These are phyloP conservation scores for Leishmania turanica DNA, from an alignment of 208 protist genomes.

Conservation along the genomic window DNA sequence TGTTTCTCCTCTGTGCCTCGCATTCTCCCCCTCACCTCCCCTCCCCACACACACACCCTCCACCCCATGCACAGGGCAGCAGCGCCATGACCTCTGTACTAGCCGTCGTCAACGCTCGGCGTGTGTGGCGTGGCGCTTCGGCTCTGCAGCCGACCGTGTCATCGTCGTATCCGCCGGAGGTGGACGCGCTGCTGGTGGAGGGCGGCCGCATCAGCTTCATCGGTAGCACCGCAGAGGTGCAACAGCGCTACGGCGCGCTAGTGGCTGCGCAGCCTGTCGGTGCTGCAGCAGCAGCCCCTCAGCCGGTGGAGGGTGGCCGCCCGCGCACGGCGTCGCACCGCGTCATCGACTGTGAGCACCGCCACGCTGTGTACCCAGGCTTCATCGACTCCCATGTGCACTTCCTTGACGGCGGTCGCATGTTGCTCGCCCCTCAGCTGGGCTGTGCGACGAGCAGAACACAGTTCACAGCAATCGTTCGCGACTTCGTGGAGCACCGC, in stretches of 20 bases:
- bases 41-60: too few species aligned
- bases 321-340: constrained; percentile 24
- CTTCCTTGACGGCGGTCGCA: constrained; percentile 56
- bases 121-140: constrained; percentile 45
- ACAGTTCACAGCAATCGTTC: constrained; percentile 40
- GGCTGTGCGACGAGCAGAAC: constrained; percentile 22
- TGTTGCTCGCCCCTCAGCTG: constrained; percentile 36
- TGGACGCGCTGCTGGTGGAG: constrained; percentile 45
- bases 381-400: constrained; percentile 74
- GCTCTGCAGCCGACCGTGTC: constrained; percentile 20
- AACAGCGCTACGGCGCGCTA: constrained; percentile 24
- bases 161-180: constrained; percentile 33
- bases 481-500: constrained; percentile 29
- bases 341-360: constrained; percentile 49
- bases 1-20: neutral
- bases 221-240: constrained; percentile 37
- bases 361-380: constrained; percentile 46
- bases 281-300: constrained; percentile 8
- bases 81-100: constrained; percentile 38
- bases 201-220: constrained; percentile 45
- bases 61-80: neutral
- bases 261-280: constrained; percentile 10
- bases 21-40: neutral
- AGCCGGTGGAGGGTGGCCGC: constrained; percentile 34
- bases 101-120: constrained; percentile 53